phyloP scores from a whole-genome alignment of 176 grass and related monocot species.

The Aegilops bicornis region DNA sequence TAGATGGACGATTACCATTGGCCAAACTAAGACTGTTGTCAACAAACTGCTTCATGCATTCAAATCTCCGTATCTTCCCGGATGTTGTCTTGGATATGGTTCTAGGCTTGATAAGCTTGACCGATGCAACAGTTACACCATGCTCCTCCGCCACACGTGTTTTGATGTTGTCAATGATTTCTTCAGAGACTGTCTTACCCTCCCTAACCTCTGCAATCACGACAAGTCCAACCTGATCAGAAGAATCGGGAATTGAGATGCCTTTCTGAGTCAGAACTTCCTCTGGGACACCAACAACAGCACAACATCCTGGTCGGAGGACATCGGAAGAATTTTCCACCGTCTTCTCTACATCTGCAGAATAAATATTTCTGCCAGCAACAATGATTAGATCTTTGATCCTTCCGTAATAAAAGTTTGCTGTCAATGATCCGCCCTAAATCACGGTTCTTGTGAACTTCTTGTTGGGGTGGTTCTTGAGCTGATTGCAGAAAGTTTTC shows the following conservation, averaged over 20 bases:
- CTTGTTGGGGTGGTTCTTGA: constrained; percentile 47
- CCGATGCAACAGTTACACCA: constrained; percentile 61
- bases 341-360: constrained; percentile 72
- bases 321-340: constrained; percentile 63
- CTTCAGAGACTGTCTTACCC: constrained; percentile 47
- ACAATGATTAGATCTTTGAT: constrained; percentile 85
- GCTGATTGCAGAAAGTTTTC: constrained; percentile 64
- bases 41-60: constrained; percentile 73
- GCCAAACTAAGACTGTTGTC: constrained; percentile 56
- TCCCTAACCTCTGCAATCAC: constrained; percentile 77
- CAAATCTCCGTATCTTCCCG: constrained; percentile 69
- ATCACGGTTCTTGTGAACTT: constrained; percentile 76
- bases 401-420: constrained; percentile 73
- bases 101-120: constrained; percentile 74
- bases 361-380: constrained; percentile 80
- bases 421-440: constrained; percentile 57
- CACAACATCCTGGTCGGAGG: constrained; percentile 66
- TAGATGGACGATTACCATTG: constrained; percentile 23
- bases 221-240: constrained; percentile 70
- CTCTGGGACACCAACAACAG: constrained; percentile 68
- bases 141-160: constrained; percentile 61
- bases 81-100: constrained; percentile 80
- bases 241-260: constrained; percentile 57
- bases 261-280: constrained; percentile 60
- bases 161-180: constrained; percentile 54